Base-by-base conservation (phyloP, 441 rosid genomes). In the Raphanus hybrid region DNA sequence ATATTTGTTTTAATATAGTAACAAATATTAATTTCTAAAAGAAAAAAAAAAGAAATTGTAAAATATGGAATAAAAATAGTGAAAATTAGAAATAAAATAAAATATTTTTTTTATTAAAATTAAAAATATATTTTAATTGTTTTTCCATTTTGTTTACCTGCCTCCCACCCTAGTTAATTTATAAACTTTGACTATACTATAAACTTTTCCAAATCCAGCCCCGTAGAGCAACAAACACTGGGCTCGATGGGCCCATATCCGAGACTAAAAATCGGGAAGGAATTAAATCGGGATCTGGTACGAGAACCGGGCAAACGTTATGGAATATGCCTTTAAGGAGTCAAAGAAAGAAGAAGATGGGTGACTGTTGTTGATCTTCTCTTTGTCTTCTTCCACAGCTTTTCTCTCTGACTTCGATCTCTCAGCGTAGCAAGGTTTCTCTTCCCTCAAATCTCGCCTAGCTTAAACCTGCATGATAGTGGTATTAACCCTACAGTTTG, bases 301-400 rank as follows among this genome's bases (percentile, higher is more conserved):
- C 9, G 6, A 48, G 4, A 75, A 62, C 37, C 26, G 16, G 74
- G 43, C 58, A 43, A 63, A 43, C 60, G 37, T 66, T 10, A 15
- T 48, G 63, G 75, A 76, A 76, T 62, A 76, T 76, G 58, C 58
- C 45, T 0, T 35, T 6, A 12, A 45, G 3, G 48, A 58, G 71
- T 70, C 67, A 64, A 77, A 71, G n/a, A 3, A 23, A 23, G 5
- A 62, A 69, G 58, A 63, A 76, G 52, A 77, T 77, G 64, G 62
- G 14, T 63, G 67, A 70, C 18, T 48, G 8, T 14, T 14, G 18
- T 50, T 50, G 55, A 45, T 45, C 15, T 45, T 45, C 15, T 45
- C 54, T 12, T 45, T 5, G n/a, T 43, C 50, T 43, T 43, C 50
- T 43, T 43, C 45, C 64, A 10, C 10, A 54, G 14, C 62, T 48